A percentile compares a stretch with the other conserved stretches of the same genome.
These are phyloP conservation scores for Mortierella antarctica DNA, from an alignment of 192 early-diverging fungal species.

Conservation along the genomic window DNA sequence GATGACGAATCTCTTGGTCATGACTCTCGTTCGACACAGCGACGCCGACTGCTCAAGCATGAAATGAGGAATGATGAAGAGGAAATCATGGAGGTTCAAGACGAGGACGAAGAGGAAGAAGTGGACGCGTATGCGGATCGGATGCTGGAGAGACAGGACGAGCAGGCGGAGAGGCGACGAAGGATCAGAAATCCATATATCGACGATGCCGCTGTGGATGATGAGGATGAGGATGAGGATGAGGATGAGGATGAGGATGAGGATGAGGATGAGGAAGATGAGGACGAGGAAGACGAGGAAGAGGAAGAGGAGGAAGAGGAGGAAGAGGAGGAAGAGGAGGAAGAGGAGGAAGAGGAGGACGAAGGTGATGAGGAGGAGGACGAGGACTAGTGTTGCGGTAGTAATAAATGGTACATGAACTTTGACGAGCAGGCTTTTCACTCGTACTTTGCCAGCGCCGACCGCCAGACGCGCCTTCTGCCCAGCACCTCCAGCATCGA, in stretches of 20 bases:
- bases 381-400: too few relatives aligned
- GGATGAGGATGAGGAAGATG: slow-evolving; percentile 12
- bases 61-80: not conserved
- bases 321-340: slow-evolving; percentile 7
- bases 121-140: slow-evolving; percentile 11
- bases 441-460: slow-evolving; percentile 8
- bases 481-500: not conserved
- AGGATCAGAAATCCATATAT: not conserved
- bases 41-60: not conserved
- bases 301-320: slow-evolving; percentile 11
- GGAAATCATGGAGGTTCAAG: not conserved
- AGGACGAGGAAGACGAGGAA: not conserved
- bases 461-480: slow-evolving; percentile 1
- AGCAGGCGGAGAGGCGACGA: not conserved
- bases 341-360: slow-evolving; percentile 10
- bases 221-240: slow-evolving; percentile 7
- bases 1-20: not conserved
- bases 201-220: slow-evolving; percentile 7
- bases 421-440: not conserved
- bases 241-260: slow-evolving; percentile 16
- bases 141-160: slow-evolving; percentile 2
- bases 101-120: slow-evolving; percentile 9
- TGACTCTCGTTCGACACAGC: too few relatives aligned
- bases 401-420: too few relatives aligned
- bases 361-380: too few relatives aligned